A percentile compares a stretch with the other conserved stretches of the same genome.
These are phyloP conservation scores for Mortierella sp. DNA, from an alignment of 371 early-diverging fungal genomes.

Conservation along the genomic window DNA sequence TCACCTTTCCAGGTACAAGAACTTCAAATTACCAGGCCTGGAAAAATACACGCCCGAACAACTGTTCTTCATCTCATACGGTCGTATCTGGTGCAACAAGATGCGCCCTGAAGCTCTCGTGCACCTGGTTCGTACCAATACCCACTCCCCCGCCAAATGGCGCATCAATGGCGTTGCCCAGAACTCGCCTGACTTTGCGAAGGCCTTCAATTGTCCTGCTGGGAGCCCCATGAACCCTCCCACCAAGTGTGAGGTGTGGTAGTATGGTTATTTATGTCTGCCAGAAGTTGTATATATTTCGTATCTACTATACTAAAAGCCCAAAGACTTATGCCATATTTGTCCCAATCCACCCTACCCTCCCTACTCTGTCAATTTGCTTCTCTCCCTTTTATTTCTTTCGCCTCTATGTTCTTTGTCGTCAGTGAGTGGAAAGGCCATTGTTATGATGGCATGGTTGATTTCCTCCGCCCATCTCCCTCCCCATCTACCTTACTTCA, in stretches of 20 bases:
- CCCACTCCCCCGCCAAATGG: conserved; percentile 66
- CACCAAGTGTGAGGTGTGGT: conserved; percentile 67
- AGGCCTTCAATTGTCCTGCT: conserved; percentile 70
- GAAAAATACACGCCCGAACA: conserved; percentile 58
- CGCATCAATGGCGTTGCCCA: conserved; percentile 73
- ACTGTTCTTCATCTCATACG: conserved; percentile 66
- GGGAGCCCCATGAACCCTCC: conserved; percentile 66
- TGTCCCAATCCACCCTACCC: too few species aligned
- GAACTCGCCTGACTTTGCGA: conserved; percentile 70
- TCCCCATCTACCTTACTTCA: too few species aligned
- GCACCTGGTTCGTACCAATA: conserved; percentile 62
- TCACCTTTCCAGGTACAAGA: neutral
- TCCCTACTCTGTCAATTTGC: too few species aligned
- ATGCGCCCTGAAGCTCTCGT: conserved; percentile 55
- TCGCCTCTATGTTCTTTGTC: too few species aligned
- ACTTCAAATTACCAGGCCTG: conserved; percentile 11
- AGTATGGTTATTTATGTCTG: too few species aligned
- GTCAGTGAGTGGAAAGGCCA: too few species aligned
- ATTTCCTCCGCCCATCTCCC: too few species aligned
- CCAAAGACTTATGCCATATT: too few species aligned
- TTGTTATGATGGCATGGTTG: too few species aligned
- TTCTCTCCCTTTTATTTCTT: too few species aligned
- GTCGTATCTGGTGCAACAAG: conserved; percentile 66
- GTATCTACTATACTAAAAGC: too few species aligned
- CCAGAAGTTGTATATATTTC: too few species aligned